A percentile compares a stretch with the other conserved stretches of the same genome.
Evolutionary conservation across 176 grass and related monocot species (phyloP).

Genomic region (Oryza australiensis): DNA sequence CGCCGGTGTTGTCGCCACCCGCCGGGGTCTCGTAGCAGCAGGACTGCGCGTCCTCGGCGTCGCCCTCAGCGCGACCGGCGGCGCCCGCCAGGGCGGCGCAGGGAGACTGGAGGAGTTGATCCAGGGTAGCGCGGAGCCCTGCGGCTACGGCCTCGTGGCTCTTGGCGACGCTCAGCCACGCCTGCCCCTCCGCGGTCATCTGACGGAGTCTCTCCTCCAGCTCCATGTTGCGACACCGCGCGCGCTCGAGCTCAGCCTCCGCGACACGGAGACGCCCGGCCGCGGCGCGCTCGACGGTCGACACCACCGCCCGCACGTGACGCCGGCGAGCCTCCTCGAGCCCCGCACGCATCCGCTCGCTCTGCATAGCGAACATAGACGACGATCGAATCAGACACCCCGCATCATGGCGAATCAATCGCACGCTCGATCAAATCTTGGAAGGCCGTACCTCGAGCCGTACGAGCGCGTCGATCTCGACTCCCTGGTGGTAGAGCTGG

Average conservation of each 20-base stretch:
- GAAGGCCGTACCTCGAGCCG: slow-evolving; percentile 33
- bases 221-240: slow-evolving; percentile 28
- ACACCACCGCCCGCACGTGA: slow-evolving; percentile 20
- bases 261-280: slow-evolving; percentile 1
- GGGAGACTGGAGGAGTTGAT: slow-evolving; percentile 35
- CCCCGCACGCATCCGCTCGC: slow-evolving; percentile 27
- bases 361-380: background rate
- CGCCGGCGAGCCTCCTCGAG: slow-evolving; percentile 37
- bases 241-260: slow-evolving; percentile 43
- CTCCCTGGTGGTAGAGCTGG: slow-evolving; percentile 37
- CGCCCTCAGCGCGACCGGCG: background rate
- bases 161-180: slow-evolving; percentile 55
- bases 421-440: background rate
- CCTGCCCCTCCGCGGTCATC: slow-evolving; percentile 45
- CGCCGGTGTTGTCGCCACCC: background rate
- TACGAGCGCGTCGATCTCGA: slow-evolving; percentile 51
- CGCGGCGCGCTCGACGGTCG: slow-evolving; percentile 23
- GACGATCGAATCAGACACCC: background rate
- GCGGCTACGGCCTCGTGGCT: slow-evolving; percentile 48
- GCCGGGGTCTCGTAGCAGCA: slow-evolving; percentile 43
- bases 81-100: background rate
- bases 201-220: slow-evolving; percentile 49
- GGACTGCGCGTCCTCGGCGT: slow-evolving; percentile 14
- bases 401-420: background rate
- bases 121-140: slow-evolving; percentile 45